phyloP scores from a whole-genome alignment of 306 rosid species.

The Quercus variabilis region DNA sequence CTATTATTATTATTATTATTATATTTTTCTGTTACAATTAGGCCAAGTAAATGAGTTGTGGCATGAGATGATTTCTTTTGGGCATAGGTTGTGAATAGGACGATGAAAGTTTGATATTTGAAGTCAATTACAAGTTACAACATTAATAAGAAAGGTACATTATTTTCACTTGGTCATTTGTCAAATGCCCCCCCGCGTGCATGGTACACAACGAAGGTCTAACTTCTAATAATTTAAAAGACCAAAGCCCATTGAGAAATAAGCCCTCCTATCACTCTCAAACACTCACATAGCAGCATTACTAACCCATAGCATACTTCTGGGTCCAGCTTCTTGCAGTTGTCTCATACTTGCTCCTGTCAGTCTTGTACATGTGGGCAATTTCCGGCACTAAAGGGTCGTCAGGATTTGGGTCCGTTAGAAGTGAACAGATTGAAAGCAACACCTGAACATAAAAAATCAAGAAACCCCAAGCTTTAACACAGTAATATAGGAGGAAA shows the following conservation, averaged over 20 bases:
- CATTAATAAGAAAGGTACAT: neutral
- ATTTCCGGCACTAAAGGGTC: constrained; percentile 81
- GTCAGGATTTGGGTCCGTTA: constrained; percentile 73
- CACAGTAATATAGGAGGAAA: neutral
- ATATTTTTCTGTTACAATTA: neutral
- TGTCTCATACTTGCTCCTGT: constrained; percentile 66
- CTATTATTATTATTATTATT: neutral
- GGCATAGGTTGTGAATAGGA: neutral
- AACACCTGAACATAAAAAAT: constrained; percentile 39
- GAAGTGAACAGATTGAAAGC: constrained; percentile 66
- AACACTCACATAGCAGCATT: constrained; percentile 14
- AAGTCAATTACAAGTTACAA: neutral
- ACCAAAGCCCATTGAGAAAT: constrained; percentile 25
- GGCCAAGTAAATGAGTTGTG: neutral
- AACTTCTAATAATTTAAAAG: neutral
- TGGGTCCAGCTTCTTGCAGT: constrained; percentile 86
- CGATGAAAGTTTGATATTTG: neutral
- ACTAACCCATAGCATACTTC: constrained; percentile 74
- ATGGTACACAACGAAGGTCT: neutral
- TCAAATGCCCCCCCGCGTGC: neutral
- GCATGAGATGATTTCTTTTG: neutral
- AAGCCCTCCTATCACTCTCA: constrained; percentile 12
- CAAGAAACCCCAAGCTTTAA: neutral
- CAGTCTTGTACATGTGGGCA: constrained; percentile 78
- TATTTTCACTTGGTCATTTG: neutral